Evolutionary conservation across 805 yeast species (phyloP), one percentile per base, ranked within the genome.

Genomic region (Wickerhamomyces subpelliculosus): DNA sequence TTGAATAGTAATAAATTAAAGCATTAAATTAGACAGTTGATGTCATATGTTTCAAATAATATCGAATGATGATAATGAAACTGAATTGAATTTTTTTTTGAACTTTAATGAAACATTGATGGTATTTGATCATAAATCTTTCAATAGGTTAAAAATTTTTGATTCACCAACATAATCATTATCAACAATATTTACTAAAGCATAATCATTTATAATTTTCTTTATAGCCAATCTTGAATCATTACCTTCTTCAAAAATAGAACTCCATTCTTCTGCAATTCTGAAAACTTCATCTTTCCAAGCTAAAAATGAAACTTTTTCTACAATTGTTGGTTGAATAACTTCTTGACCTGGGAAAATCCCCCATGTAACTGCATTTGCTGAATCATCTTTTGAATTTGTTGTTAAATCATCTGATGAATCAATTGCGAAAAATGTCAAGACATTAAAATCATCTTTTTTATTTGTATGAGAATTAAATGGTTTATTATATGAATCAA

Each of bases 281-380:
- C 87, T 71, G 70, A 73, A 90, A 28, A 90, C 90, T 61, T 90
- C 97, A 58, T 90, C 96, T 59, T 87, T 89, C 97, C 97, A 90
- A 12, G 97, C 97, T 51, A 89, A 66, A 62, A 90, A 90, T 3
- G 96, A 86, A 27, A 80, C 78, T 54, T 80, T 82, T 59, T 90
- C 97, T 17, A 90, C 97, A 57, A 90, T 87, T 0, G 97, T 90
- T 37, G 97, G 97, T 65, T 90, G 97, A 46, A 86, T 71, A 38
- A 90, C 84, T 64, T 90, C 97, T 55, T 82, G 83, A 27, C 96
- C 96, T 21, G 97, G 97, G 77, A 86, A 88, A 39, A 89, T 87
- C 46, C 97, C 97, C 97, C 97, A 90, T 16, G 97, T 90, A 40
- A 90, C 97, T 8, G 97, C 96, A 55, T 86, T 89, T 46, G 94